Percentiles rank a stretch among this genome's conserved stretches.
Conservation (phyloP, 1,284 basidiomycete species). For the Austroboletus niveus region DNA sequence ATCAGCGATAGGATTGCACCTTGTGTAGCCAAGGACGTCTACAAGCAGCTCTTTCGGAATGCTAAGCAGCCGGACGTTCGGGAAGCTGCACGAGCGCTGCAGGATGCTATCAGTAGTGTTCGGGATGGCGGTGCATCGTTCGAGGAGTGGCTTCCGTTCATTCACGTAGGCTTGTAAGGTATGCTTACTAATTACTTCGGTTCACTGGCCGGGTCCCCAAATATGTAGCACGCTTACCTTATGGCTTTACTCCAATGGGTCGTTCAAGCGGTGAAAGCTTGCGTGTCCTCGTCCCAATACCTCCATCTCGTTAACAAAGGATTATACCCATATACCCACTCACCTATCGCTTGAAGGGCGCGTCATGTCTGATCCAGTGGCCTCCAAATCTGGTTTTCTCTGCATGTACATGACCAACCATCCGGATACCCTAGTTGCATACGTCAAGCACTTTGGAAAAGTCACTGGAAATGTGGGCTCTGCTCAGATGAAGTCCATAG, state of each 20-base stretch:
- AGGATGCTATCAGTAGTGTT: not conserved
- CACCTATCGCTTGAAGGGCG: not conserved
- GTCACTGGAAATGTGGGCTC: constrained; percentile 49
- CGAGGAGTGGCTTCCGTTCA: not conserved
- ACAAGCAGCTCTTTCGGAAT: not conserved
- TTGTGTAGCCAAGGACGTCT: not conserved
- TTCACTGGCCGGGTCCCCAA: too few species aligned
- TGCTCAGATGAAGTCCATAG: constrained; percentile 66
- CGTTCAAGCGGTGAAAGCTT: not conserved
- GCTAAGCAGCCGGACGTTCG: not conserved
- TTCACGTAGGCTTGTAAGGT: not conserved
- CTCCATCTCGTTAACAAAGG: not conserved
- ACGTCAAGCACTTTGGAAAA: constrained; percentile 72
- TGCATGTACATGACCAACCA: constrained; percentile 82
- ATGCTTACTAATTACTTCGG: too few species aligned
- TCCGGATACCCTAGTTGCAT: constrained; percentile 76
- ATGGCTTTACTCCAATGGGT: too few species aligned
- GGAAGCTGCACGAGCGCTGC: not conserved
- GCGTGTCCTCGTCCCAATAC: not conserved
- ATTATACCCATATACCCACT: too few species aligned
- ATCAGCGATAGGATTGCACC: not conserved
- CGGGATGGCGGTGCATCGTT: not conserved
- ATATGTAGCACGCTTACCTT: too few species aligned
- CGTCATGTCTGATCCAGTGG: constrained; percentile 55
- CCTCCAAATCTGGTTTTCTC: constrained; percentile 70